A percentile compares a stretch with the other conserved stretches of the same genome.
Conservation (phyloP, 208 protist species). For the Trypanosoma melophagium region DNA sequence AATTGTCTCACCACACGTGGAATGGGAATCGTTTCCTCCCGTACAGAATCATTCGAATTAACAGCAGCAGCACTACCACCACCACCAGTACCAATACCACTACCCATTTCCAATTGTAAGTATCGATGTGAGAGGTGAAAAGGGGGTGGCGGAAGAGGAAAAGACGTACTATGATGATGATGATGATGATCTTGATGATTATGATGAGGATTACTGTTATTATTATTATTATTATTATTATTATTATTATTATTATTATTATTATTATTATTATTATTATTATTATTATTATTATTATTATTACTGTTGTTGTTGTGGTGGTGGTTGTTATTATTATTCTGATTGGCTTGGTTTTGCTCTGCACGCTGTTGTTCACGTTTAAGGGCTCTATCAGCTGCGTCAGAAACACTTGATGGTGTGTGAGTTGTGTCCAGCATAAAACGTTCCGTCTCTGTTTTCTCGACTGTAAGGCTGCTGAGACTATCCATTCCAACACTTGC, state of each 20-base stretch:
- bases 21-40: slow-evolving; percentile 32
- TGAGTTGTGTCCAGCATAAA: slow-evolving; percentile 59
- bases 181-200: no score
- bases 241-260: no score
- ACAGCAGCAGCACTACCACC: neutral
- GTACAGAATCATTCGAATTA: slow-evolving; percentile 6
- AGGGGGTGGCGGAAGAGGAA: no score
- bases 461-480: slow-evolving; percentile 26
- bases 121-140: no score
- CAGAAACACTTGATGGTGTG: slow-evolving; percentile 57
- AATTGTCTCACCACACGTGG: slow-evolving; percentile 67
- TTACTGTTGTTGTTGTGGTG: neutral
- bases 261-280: no score
- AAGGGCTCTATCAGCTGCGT: slow-evolving; percentile 41
- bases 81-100: neutral
- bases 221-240: no score
- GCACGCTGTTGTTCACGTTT: slow-evolving; percentile 24
- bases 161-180: no score
- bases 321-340: slow-evolving; percentile 31
- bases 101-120: neutral
- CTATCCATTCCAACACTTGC: slow-evolving; percentile 41
- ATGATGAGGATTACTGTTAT: no score
- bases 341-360: slow-evolving; percentile 25
- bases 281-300: neutral
- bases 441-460: slow-evolving; percentile 67